Evolutionary conservation across 495 filamentous ascomycete species (phyloP).

Genomic region (Annulohypoxylon nitens): DNA sequence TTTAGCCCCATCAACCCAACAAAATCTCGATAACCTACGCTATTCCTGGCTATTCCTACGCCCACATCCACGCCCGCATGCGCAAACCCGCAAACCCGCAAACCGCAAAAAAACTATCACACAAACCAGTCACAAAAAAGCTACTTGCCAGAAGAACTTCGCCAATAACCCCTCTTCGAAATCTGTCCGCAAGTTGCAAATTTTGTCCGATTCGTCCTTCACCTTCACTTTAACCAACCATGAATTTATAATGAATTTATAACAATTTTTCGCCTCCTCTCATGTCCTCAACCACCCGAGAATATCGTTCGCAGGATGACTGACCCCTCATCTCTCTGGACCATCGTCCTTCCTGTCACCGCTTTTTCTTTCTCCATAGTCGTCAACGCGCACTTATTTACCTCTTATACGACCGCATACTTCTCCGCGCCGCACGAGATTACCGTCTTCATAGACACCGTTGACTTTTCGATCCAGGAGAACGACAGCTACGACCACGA

Average conservation of each 20-base stretch:
- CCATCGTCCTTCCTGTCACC: slow-evolving; percentile 62
- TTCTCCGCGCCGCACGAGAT: slow-evolving; percentile 63
- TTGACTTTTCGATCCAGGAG: slow-evolving; percentile 63
- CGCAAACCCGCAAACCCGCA: slow-evolving; percentile 1
- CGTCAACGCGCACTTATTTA: slow-evolving; percentile 57
- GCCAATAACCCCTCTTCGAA: slow-evolving; percentile 30
- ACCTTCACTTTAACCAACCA: slow-evolving; percentile 32
- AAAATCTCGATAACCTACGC: slow-evolving; percentile 4
- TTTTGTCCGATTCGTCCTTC: slow-evolving; percentile 31
- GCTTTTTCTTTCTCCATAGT: slow-evolving; percentile 62
- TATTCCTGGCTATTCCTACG: slow-evolving; percentile 17
- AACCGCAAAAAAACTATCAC: not conserved
- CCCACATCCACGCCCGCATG: slow-evolving; percentile 15
- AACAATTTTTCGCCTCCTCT: slow-evolving; percentile 25
- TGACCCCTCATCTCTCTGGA: slow-evolving; percentile 58
- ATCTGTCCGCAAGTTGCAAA: slow-evolving; percentile 23
- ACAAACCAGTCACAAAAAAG: slow-evolving; percentile 39
- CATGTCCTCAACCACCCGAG: slow-evolving; percentile 34
- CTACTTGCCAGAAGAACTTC: slow-evolving; percentile 27
- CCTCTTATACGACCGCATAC: slow-evolving; percentile 61
- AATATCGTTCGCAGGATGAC: slow-evolving; percentile 52
- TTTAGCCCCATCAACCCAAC: slow-evolving; percentile 27
- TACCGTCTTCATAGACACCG: slow-evolving; percentile 62
- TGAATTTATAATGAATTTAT: slow-evolving; percentile 35
- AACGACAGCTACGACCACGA: slow-evolving; percentile 69